Percentiles rank a stretch among this genome's conserved stretches.
These are phyloP conservation scores for Candida maris DNA, from an alignment of 805 yeast species.

Conservation along the genomic window DNA sequence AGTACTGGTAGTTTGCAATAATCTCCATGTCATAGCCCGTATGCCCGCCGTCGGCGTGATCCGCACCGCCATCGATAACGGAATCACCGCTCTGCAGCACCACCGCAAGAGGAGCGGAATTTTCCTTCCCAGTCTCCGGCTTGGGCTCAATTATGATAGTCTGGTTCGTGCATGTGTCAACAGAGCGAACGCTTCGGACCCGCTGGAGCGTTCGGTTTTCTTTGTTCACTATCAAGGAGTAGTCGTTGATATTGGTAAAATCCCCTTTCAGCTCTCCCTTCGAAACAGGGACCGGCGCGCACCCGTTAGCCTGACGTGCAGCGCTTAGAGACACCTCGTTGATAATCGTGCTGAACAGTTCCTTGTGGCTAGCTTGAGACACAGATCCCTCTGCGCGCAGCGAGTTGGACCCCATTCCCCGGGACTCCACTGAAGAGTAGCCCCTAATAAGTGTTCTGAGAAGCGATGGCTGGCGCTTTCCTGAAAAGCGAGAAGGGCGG, in stretches of 20 bases:
- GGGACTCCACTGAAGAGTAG: neutral
- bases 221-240: slow-evolving; percentile 14
- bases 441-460: slow-evolving; percentile 7
- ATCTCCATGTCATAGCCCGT: slow-evolving; percentile 19
- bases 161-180: slow-evolving; percentile 14
- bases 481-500: slow-evolving; percentile 9
- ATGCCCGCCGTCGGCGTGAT: slow-evolving; percentile 6
- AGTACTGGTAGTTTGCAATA: slow-evolving; percentile 17
- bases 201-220: slow-evolving; percentile 14
- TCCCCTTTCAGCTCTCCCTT: slow-evolving; percentile 14
- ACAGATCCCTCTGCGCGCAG: neutral
- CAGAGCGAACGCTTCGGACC: slow-evolving; percentile 5
- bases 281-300: slow-evolving; percentile 6
- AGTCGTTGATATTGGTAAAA: slow-evolving; percentile 12
- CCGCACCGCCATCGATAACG: slow-evolving; percentile 1
- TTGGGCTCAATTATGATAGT: slow-evolving; percentile 19
- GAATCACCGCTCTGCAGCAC: slow-evolving; percentile 15
- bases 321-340: slow-evolving; percentile 38
- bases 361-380: neutral
- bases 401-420: neutral
- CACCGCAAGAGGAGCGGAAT: slow-evolving; percentile 15
- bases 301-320: slow-evolving; percentile 36
- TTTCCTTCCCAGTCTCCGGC: slow-evolving; percentile 9
- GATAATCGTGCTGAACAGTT: slow-evolving; percentile 30
- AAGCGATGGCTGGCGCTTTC: slow-evolving; percentile 9